phyloP scores from a whole-genome alignment of 164 flowering plant genomes.

The grape (Vitis vinifera) region ASM3070453v1 NC_081814.1:6451001-6451500 shows the following conservation, averaged over 20 bases:
- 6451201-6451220: conserved; percentile 46
- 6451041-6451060: conserved; percentile 21
- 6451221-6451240: conserved; percentile 19
- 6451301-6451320: conserved; percentile 27
- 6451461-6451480: conserved; percentile 9
- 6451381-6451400: conserved; percentile 1
- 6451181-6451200: conserved; percentile 56
- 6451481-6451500: too few species aligned
- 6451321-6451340: conserved; percentile 33
- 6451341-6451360: conserved; percentile 48
- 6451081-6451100: conserved; percentile 24
- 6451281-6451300: conserved; percentile 45
- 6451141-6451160: conserved; percentile 20
- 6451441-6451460: conserved; percentile 34
- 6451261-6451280: conserved; percentile 36
- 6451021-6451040: conserved; percentile 23
- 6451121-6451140: conserved; percentile 3
- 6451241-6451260: conserved; percentile 52
- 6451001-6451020: conserved; percentile 62
- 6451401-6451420: too few species aligned
- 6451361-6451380: conserved; percentile 31
- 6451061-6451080: conserved; percentile 34
- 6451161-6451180: conserved; percentile 44
- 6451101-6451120: conserved; percentile 3
- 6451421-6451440: too few species aligned